Conservation (phyloP, 2,329 filamentous ascomycete species). For the Colletotrichum coccodes region DNA sequence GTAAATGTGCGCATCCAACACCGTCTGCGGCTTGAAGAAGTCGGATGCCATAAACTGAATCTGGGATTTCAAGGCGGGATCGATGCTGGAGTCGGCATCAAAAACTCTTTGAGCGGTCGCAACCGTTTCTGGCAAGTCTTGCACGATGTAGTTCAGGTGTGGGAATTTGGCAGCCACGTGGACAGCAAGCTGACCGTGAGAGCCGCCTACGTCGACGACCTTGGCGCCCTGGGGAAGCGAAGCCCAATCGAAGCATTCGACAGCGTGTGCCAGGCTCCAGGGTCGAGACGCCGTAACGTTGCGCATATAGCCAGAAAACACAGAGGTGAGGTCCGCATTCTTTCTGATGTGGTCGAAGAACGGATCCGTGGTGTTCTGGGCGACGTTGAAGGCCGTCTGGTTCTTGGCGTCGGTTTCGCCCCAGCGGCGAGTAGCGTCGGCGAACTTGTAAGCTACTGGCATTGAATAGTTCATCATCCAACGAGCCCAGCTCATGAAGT, state of each 20-base stretch:
- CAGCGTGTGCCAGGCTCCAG: conserved; percentile 41
- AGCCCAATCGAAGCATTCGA: conserved; percentile 31
- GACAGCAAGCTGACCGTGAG: conserved; percentile 14
- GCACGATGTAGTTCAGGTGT: conserved; percentile 12
- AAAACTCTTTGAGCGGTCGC: background rate
- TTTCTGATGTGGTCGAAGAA: conserved; percentile 45
- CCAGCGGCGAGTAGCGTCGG: conserved; percentile 41
- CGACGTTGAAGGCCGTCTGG: conserved; percentile 43
- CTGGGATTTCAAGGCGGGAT: conserved; percentile 37
- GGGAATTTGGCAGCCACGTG: conserved; percentile 17
- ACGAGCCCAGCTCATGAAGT: conserved; percentile 42
- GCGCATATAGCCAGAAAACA: conserved; percentile 46
- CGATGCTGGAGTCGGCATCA: background rate
- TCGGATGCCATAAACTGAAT: conserved; percentile 48
- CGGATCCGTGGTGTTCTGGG: conserved; percentile 37
- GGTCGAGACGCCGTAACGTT: conserved; percentile 42
- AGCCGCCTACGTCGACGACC: conserved; percentile 27
- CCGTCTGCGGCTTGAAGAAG: conserved; percentile 49
- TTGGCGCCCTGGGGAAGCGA: conserved; percentile 14
- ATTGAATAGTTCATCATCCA: conserved; percentile 42
- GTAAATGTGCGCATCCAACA: conserved; percentile 57
- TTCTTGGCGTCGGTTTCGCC: conserved; percentile 36
- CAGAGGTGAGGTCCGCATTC: conserved; percentile 34
- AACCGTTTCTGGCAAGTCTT: conserved; percentile 19
- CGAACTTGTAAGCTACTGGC: conserved; percentile 37